Base-by-base conservation (phyloP, 2,329 filamentous ascomycete genomes). In the Penicillium polonicum region DNA sequence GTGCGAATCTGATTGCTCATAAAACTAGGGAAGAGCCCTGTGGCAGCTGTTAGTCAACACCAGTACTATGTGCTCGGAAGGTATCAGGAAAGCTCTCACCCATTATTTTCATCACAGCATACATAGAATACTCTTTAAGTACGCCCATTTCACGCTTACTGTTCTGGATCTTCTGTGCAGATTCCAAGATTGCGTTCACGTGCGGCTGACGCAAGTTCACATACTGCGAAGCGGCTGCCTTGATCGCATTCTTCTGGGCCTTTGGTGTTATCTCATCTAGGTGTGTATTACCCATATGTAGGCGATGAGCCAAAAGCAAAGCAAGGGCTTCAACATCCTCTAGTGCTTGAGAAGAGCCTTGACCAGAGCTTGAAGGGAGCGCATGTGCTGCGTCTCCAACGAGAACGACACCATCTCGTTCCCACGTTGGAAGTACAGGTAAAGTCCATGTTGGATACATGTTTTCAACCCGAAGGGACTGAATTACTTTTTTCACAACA, bases 391-490 rank as follows among this genome's bases (percentile, higher is more conserved):
- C 38, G 13, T 41, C 38, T 13, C 38, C 19, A 13, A 41, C 38
- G 5, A 41, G 38, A 13, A 86, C 74, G 2, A 84, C 76, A 0
- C 80, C 74, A 10, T 78, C 70, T 6, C 73, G 68, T 21, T 75
- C 72, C 81, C 81, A 84, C 19, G 71, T 73, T 10, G 78, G 77
- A 3, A 85, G 71, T 19, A 72, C 67, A 0, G 80, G 79, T 1
- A 76, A 77, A 0, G 79, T 79, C 74, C 77, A 83, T 0, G 76
- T 78, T 4, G 81, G 81, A 52, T 78, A 82, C 48, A 83, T 73
- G 33, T 70, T 76, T 43, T 78, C 68, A 7, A 79, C 69, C 1
- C 73, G 61, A 2, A 78, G 67, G 4, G 71, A 70, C 1, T 65
- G 43, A 15, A 82, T 68, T 1, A 80, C 74, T 13, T 72, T 70